These are phyloP conservation scores for Arthroderma sp. DNA, from an alignment of 2,329 filamentous ascomycete genomes.

Conservation along the genomic window DNA sequence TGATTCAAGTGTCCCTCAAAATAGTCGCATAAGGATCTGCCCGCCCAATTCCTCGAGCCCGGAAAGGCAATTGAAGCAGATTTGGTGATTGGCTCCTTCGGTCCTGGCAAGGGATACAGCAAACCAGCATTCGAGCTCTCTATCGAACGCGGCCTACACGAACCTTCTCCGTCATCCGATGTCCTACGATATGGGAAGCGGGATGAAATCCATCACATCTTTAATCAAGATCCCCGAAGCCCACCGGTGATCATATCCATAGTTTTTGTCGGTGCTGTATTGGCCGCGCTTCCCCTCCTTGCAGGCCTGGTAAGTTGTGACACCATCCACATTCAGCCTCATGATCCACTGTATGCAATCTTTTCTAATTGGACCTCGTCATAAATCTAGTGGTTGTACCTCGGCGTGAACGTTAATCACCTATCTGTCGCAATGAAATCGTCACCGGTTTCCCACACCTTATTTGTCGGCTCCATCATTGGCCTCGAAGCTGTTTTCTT, in stretches of 20 bases:
- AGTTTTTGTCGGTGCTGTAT: constrained; percentile 59
- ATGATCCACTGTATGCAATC: background rate
- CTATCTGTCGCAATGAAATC: constrained; percentile 58
- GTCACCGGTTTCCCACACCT: constrained; percentile 65
- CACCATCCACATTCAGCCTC: background rate
- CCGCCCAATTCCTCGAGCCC: constrained; percentile 61
- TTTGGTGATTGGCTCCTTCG: constrained; percentile 77
- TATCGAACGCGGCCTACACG: constrained; percentile 50
- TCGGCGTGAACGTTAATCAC: constrained; percentile 76
- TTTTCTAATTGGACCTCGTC: background rate
- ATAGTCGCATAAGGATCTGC: constrained; percentile 80
- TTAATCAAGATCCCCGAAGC: constrained; percentile 65
- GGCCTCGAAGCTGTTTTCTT: constrained; percentile 87
- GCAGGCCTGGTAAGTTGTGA: constrained; percentile 49
- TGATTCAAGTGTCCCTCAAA: background rate
- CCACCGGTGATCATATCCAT: constrained; percentile 69
- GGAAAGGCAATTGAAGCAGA: constrained; percentile 60
- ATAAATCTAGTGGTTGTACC: constrained; percentile 53
- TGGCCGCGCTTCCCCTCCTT: constrained; percentile 61
- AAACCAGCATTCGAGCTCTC: constrained; percentile 60
- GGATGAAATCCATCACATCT: constrained; percentile 80
- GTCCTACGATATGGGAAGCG: constrained; percentile 73
- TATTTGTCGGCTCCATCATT: constrained; percentile 79
- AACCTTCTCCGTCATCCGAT: constrained; percentile 47
- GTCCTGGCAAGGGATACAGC: constrained; percentile 54